Percentiles rank a stretch among this genome's conserved stretches.
phyloP scores from a whole-genome alignment of 1,284 basidiomycete genomes.

The Irpex sp. region DNA sequence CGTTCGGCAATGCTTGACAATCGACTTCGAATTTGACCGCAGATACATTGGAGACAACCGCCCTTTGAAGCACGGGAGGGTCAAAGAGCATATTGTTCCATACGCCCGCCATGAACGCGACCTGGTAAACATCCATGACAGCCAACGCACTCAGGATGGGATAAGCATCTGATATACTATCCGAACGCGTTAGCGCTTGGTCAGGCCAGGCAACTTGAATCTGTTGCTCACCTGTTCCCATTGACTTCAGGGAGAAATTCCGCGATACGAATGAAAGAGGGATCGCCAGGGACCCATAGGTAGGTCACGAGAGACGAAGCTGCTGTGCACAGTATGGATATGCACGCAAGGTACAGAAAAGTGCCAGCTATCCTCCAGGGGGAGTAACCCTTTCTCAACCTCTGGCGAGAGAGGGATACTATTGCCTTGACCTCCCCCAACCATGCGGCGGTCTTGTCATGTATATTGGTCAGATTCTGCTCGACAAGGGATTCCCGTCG shows the following conservation, averaged over 20 bases:
- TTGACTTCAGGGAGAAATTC: background rate
- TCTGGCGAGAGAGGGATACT: background rate
- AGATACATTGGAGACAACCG: background rate
- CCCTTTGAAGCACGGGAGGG: background rate
- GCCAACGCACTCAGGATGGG: background rate
- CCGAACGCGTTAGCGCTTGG: background rate
- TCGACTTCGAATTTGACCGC: background rate
- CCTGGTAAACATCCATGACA: background rate
- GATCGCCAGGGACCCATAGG: background rate
- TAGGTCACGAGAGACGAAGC: background rate
- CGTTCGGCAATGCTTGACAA: background rate
- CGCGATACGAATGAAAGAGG: background rate
- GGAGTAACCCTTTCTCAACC: background rate
- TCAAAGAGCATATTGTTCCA: background rate
- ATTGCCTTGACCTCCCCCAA: background rate
- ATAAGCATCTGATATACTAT: background rate
- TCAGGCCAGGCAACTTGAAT: background rate
- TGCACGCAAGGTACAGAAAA: background rate
- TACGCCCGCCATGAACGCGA: background rate
- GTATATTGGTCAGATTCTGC: constrained; percentile 1
- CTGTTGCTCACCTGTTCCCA: background rate
- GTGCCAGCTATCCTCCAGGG: background rate
- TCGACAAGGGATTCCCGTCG: background rate
- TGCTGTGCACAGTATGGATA: background rate
- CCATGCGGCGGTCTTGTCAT: constrained; percentile 5